Conservation (phyloP, 1,284 basidiomycete species). For the Schizopora paradoxa region DNA sequence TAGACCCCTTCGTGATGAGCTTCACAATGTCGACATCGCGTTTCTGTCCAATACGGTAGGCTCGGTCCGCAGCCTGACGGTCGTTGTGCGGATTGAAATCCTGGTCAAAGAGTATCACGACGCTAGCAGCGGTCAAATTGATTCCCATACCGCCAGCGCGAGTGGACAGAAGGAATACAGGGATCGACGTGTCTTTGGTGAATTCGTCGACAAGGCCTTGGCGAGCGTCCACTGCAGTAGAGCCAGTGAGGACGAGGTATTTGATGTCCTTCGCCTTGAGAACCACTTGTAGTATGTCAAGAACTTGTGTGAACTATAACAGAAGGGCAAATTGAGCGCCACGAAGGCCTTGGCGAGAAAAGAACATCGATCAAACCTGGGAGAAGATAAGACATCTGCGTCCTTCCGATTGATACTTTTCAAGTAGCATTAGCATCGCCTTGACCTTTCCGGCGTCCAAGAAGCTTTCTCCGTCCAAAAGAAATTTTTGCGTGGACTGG, state of each 20-base stretch:
- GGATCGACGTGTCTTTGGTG: constrained; percentile 88
- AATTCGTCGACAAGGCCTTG: constrained; percentile 96
- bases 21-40: constrained; percentile 90
- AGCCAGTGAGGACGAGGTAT: constrained; percentile 89
- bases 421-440: constrained; percentile 68
- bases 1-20: constrained; percentile 87
- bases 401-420: constrained; percentile 62
- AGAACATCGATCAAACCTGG: constrained; percentile 48
- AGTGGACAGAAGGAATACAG: constrained; percentile 91
- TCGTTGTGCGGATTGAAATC: constrained; percentile 95
- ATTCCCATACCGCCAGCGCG: constrained; percentile 94
- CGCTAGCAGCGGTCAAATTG: constrained; percentile 87
- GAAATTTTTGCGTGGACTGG: constrained; percentile 76
- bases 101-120: constrained; percentile 96
- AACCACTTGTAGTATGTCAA: constrained; percentile 89
- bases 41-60: constrained; percentile 96
- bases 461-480: constrained; percentile 74
- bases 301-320: constrained; percentile 84
- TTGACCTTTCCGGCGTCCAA: constrained; percentile 88
- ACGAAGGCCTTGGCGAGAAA: not conserved
- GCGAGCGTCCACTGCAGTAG: constrained; percentile 89
- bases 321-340: not conserved
- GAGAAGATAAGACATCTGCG: constrained; percentile 92
- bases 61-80: constrained; percentile 94
- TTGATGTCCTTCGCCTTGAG: constrained; percentile 73